Base-by-base conservation (phyloP, 495 filamentous ascomycete genomes). In the Venustampulla echinocandica region DNA sequence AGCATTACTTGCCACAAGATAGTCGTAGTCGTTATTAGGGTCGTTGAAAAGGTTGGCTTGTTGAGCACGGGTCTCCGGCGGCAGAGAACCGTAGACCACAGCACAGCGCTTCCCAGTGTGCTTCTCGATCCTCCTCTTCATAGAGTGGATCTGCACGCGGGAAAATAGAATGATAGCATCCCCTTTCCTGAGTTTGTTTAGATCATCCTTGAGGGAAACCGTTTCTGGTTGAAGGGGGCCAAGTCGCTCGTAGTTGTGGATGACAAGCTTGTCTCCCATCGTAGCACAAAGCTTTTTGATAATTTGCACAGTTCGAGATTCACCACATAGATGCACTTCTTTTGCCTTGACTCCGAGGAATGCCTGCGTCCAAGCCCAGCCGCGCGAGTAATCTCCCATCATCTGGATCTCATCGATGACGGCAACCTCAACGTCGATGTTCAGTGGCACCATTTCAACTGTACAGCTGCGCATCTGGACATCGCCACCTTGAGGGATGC, bases 321-420 rank as follows among this genome's bases (percentile, higher is more conserved):
- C 93, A 44, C 93, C 93, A 62, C 93, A 99, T 9, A 96, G 71
- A 64, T 99, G 93, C 10, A 99, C 64, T 61, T 99, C 93, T 49
- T 79, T 80, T 3, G 85, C 92, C 61, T 81, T 78, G 3, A 92
- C 64, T 19, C 92, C 93, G 14, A 99, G 71, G 9, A 96, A 73
- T 21, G 92, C 92, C 60, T 89, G 82, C 4, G 92, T 95, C 93
- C 93, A 99, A 23, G 90, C 93, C 88, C 88, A 96, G 1, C 93
- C 93, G 39, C 93, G 82, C 1, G 82, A 73, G 1, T 60, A 39
- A 56, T 87, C 79, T 15, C 80, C 83, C 46, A 97, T 89, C 92
- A 96, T 96, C 60, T 99, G 93, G 46, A 97, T 97, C 67, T 98
- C 90, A 57, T 98, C 90, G 45, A 99, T 87, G 53, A 99, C 90